Base-by-base conservation (phyloP, 73 alveolate species). In the Paramecium bursaria region DNA sequence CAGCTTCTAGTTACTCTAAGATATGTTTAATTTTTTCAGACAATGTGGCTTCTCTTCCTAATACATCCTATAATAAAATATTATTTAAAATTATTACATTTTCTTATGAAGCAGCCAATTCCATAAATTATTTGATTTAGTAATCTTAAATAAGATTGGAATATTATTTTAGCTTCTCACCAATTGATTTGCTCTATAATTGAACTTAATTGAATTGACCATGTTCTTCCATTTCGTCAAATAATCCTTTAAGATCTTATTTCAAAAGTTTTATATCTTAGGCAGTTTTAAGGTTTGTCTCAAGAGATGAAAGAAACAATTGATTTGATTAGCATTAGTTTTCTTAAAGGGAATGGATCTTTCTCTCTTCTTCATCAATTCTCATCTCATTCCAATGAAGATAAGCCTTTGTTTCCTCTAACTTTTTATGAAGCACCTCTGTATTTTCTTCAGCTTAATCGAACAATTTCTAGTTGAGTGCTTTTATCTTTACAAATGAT, bases 341-440 rank as follows among this genome's bases (percentile, higher is more conserved):
- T 21, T 67, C 82, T 21, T 39, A 57, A 10, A 67, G 82, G 3
- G 35, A 42, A 21, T 67, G 6, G 22, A 67, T 67, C 33, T 67
- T 67, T 67, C 82, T 67, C 23, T 42, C 60, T 10, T 39, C 44
- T 42, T 67, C 82, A 67, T 67, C 82, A 39, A 39, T 39, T 67
- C 82, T 67, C 22, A 19, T 19, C 44, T 67, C 82, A 19, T 67
- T 67, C 82, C 82, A 67, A 67, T 53, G 60, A 14, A 67, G 39
- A 27, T 67, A 67, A 42, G 33, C 44, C 25, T 67, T 67, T 7
- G 82, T 67, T n/a, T 67, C 82, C 21, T 17, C 10, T n/a, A 67
- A 47, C 44, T 67, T 57, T 67, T 67, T 39, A 21, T 67, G 60
- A 10, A 67, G 44, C 7, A 5, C 11, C 19, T 7, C 82, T 39